Base-by-base conservation (phyloP, 2,329 filamentous ascomycete genomes). In the Pseudogymnoascus sp. region DNA sequence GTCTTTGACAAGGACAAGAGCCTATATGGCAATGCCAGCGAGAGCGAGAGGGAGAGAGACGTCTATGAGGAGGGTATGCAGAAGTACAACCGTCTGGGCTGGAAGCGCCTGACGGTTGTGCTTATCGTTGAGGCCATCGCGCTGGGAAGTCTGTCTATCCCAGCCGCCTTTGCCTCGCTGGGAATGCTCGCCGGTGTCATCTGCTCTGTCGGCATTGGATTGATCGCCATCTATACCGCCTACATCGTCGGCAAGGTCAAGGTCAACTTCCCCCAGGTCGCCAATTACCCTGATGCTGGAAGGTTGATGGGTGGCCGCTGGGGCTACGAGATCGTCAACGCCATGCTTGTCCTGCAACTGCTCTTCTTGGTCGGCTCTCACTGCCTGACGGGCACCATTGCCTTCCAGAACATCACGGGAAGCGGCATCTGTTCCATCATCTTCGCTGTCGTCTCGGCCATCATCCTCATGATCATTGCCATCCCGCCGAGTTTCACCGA, bases 311-410 rank as follows among this genome's bases (percentile, higher is more conserved):
- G 75, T 60, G 85, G 85, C 0, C 72, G 69, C 7, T 74, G 79
- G 45, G 82, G 81, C 1, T 76, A 79, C 31, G 80, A 84, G 67
- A 65, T 86, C 34, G 74, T 84, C 60, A 83, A 81, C 3, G 70
- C 76, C 14, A 79, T 76, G 5, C 80, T 83, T 67, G 73, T 80
- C 4, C 69, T 86, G 21, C 80, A 86, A 67, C 74, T 86, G 14
- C 72, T 86, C n/a, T 86, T 87, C 73, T 77, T 85, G 67, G 83
- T 86, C 77, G 83, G 79, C 14, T 83, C 82, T 31, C 86, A 88
- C 70, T 74, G 86, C 31, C 75, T 86, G 64, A 84, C 83, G 0
- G 86, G 85, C 69, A 78, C 77, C n/a, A 82, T 86, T 66, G 83
- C 83, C 64, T 78, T 86, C 73, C 83, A 84, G 65, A 80, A 78